A percentile compares a stretch with the other conserved stretches of the same genome.
Conservation (phyloP, 805 yeast genomes). For the Suhomyces tanzawaensis region DNA sequence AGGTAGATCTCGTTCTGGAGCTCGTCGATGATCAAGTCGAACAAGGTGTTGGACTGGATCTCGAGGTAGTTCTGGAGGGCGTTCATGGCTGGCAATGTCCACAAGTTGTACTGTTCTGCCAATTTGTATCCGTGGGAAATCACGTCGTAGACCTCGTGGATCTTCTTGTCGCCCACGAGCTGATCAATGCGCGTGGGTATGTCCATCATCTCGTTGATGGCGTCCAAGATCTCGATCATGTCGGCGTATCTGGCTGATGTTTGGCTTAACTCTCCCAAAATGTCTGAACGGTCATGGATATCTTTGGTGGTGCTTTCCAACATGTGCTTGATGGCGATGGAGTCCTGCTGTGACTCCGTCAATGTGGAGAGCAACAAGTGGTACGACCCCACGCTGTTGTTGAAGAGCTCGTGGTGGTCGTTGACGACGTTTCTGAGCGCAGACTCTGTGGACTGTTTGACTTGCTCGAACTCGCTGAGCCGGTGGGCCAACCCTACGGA, state of each 20-base stretch:
- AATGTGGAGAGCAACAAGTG: conserved; percentile 65
- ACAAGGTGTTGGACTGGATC: conserved; percentile 56
- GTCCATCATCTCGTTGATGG: conserved; percentile 57
- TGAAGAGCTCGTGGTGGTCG: conserved; percentile 80
- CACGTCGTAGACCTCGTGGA: conserved; percentile 59
- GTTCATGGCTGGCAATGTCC: conserved; percentile 55
- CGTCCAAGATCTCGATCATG: conserved; percentile 66
- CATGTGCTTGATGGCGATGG: conserved; percentile 47
- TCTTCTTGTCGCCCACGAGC: conserved; percentile 66
- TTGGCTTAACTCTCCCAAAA: conserved; percentile 62
- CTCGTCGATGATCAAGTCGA: conserved; percentile 76
- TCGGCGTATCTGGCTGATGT: conserved; percentile 61
- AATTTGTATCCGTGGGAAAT: conserved; percentile 42
- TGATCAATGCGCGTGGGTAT: conserved; percentile 66
- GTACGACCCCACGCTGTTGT: conserved; percentile 81
- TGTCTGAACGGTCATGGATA: conserved; percentile 52
- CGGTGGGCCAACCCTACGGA: conserved; percentile 88
- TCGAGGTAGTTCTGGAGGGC: conserved; percentile 52
- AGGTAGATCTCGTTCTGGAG: conserved; percentile 66
- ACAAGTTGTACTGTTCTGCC: conserved; percentile 52
- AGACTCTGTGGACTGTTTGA: conserved; percentile 54
- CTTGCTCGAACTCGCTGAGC: conserved; percentile 59
- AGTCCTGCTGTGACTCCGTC: conserved; percentile 60
- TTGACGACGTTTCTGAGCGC: conserved; percentile 71
- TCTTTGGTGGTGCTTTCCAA: conserved; percentile 49